These are phyloP conservation scores for Rhododendron griersonianum DNA, from an alignment of 148 eudicot species.

Conservation along the genomic window DNA sequence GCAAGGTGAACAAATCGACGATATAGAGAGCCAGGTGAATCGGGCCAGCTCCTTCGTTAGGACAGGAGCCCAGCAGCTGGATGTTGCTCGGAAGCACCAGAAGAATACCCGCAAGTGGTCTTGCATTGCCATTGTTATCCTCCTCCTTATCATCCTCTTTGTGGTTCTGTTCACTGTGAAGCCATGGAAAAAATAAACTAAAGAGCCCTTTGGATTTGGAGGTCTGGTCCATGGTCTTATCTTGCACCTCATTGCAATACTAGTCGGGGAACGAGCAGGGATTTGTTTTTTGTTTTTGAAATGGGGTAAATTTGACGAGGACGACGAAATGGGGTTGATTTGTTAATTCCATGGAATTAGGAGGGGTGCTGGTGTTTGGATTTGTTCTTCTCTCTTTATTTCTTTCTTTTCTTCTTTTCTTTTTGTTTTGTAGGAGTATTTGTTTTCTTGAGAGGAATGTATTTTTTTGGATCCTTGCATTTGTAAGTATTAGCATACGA, in stretches of 20 bases:
- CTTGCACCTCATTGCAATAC: neutral
- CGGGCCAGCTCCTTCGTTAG: slow-evolving; percentile 34
- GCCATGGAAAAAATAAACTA: slow-evolving; percentile 18
- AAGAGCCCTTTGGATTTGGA: neutral
- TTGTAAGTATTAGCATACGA: neutral
- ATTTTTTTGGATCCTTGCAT: neutral
- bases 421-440: neutral
- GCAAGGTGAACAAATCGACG: slow-evolving; percentile 38
- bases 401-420: too few species aligned
- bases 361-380: neutral
- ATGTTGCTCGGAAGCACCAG: slow-evolving; percentile 31
- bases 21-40: slow-evolving; percentile 31
- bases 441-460: neutral
- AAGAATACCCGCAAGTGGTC: slow-evolving; percentile 36
- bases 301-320: neutral
- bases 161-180: slow-evolving; percentile 16
- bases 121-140: slow-evolving; percentile 17
- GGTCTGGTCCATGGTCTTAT: neutral
- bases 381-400: neutral
- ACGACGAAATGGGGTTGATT: neutral
- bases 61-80: slow-evolving; percentile 24
- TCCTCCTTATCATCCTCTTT: slow-evolving; percentile 26
- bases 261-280: neutral
- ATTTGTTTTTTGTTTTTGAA: neutral
- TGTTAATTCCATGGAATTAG: neutral